phyloP scores from a whole-genome alignment of 768 basidiomycete genomes.

The Pleurotus giganteus region DNA sequence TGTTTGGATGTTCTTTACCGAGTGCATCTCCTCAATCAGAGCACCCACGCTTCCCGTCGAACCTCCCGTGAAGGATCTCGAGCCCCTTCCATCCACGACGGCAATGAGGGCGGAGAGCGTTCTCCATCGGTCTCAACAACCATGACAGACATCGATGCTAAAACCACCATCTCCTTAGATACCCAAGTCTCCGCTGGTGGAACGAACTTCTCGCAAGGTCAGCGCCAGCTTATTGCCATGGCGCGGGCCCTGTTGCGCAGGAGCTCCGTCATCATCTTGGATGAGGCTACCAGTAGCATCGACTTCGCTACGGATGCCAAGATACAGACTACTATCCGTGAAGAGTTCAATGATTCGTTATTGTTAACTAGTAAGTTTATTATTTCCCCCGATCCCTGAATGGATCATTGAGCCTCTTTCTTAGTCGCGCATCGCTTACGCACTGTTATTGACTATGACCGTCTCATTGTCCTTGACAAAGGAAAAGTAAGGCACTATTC shows the following conservation, averaged over 20 bases:
- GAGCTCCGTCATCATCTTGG: constrained; percentile 73
- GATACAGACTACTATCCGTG: constrained; percentile 85
- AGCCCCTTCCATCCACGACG: constrained; percentile 34
- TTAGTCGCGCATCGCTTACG: constrained; percentile 71
- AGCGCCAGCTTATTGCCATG: constrained; percentile 86
- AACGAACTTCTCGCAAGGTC: constrained; percentile 90
- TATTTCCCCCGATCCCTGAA: neutral
- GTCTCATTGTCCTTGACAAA: constrained; percentile 78
- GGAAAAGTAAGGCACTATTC: constrained; percentile 42
- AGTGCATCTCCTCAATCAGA: constrained; percentile 70
- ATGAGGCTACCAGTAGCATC: constrained; percentile 85
- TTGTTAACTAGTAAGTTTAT: constrained; percentile 63
- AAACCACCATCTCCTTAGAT: constrained; percentile 61
- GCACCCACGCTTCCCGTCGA: constrained; percentile 43
- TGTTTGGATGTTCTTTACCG: constrained; percentile 79
- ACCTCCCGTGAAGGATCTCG: constrained; percentile 48
- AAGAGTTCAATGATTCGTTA: constrained; percentile 76
- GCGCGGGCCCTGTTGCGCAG: constrained; percentile 74
- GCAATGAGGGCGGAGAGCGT: constrained; percentile 36
- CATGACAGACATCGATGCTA: constrained; percentile 54
- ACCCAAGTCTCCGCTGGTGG: constrained; percentile 85
- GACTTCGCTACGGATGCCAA: constrained; percentile 88
- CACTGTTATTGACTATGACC: constrained; percentile 81
- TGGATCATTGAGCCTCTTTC: constrained; percentile 8
- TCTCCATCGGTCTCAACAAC: constrained; percentile 40